Conservation (phyloP, 768 basidiomycete species). For the Leccinum disarticulatum region DNA sequence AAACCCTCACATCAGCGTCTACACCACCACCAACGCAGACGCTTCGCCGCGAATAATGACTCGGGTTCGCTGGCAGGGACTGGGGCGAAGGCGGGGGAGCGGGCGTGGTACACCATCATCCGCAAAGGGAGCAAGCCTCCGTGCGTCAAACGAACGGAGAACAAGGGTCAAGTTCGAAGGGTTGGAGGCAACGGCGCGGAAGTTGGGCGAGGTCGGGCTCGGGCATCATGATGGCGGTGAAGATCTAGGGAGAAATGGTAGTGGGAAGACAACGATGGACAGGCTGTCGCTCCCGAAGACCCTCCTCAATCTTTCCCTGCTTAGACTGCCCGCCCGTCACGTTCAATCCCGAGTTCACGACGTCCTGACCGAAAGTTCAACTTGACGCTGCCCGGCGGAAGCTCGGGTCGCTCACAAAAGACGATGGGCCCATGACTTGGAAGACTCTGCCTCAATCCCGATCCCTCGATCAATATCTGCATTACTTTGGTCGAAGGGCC, state of each 20-base stretch:
- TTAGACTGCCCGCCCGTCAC: no score
- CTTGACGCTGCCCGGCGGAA: no score
- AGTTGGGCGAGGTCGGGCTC: not conserved
- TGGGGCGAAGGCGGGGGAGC: not conserved
- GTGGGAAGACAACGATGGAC: not conserved
- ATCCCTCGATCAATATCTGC: no score
- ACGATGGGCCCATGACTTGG: no score
- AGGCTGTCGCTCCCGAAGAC: constrained; percentile 1
- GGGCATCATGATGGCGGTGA: not conserved
- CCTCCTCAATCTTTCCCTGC: no score
- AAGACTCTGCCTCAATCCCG: no score
- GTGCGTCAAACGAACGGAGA: constrained; percentile 6
- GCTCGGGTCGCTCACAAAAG: no score
- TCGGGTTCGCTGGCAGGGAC: not conserved
- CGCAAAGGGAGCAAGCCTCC: not conserved
- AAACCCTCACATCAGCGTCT: not conserved
- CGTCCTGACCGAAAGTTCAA: no score
- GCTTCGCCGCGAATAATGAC: not conserved
- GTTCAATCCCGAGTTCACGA: no score
- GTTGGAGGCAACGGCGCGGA: not conserved
- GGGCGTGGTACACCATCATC: not conserved
- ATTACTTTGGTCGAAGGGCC: no score
- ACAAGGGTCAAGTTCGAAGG: constrained; percentile 10
- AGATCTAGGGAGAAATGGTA: no score
- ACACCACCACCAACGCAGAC: not conserved